phyloP scores from a whole-genome alignment of 176 grass and related monocot species.

The Triticum monococcum region DNA sequence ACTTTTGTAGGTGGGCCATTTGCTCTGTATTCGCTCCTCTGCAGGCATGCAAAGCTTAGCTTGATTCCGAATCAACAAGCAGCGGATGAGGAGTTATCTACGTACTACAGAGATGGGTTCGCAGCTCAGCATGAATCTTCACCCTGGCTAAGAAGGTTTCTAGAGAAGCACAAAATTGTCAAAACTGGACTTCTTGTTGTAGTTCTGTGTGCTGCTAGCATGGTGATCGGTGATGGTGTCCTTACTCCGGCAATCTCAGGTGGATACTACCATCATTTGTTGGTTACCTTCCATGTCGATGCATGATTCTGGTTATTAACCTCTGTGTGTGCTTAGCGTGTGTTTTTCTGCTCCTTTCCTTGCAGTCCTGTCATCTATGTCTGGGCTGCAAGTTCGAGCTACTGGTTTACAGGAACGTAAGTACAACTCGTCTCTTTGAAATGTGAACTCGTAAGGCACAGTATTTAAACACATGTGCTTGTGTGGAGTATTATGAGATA shows the following conservation, averaged over 20 bases:
- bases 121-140: slow-evolving; percentile 38
- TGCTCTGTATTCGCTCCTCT: slow-evolving; percentile 92
- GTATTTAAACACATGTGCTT: not conserved
- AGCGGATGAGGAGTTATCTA: slow-evolving; percentile 91
- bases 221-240: slow-evolving; percentile 95
- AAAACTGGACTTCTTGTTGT: slow-evolving; percentile 72
- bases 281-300: not conserved
- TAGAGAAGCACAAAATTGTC: slow-evolving; percentile 85
- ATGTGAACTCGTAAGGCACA: slow-evolving; percentile 12
- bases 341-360: slow-evolving; percentile 41
- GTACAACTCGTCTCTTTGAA: slow-evolving; percentile 25
- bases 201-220: slow-evolving; percentile 88
- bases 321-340: slow-evolving; percentile 20
- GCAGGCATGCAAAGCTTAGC: slow-evolving; percentile 93
- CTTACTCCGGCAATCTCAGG: slow-evolving; percentile 98
- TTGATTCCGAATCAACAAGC: slow-evolving; percentile 96
- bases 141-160: slow-evolving; percentile 72
- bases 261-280: slow-evolving; percentile 25
- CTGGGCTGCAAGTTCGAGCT: slow-evolving; percentile 81
- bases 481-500: not conserved
- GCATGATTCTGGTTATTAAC: not conserved
- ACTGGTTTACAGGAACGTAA: slow-evolving; percentile 67
- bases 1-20: slow-evolving; percentile 85
- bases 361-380: slow-evolving; percentile 90
- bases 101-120: slow-evolving; percentile 68